Percentiles rank a stretch among this genome's conserved stretches.
Evolutionary conservation across 257 asterid species (phyloP).

Genomic region (Solanum verrucosum): DNA sequence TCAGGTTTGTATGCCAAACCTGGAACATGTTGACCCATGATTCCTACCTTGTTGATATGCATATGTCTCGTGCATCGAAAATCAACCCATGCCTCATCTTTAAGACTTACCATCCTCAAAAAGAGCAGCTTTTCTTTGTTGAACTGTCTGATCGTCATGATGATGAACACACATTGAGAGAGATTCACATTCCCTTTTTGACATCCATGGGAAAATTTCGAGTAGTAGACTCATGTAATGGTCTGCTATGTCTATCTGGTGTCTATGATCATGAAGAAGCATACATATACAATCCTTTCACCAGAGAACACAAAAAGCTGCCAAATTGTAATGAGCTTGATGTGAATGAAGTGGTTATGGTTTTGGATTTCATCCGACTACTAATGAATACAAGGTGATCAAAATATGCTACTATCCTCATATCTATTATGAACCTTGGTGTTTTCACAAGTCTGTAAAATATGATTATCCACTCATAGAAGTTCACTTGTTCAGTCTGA

Average conservation of each 20-base stretch:
- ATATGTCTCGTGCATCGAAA: constrained; percentile 7
- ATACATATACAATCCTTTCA: constrained; percentile 40
- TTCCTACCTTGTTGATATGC: constrained; percentile 12
- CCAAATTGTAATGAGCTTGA: constrained; percentile 13
- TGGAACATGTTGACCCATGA: constrained; percentile 15
- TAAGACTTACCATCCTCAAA: constrained; percentile 28
- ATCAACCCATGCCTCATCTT: constrained; percentile 17
- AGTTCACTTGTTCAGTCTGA: constrained; percentile 10
- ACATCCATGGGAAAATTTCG: constrained; percentile 25
- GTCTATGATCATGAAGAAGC: constrained; percentile 9
- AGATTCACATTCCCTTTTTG: constrained; percentile 22
- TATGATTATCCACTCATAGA: constrained; percentile 1
- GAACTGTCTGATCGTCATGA: constrained; percentile 9
- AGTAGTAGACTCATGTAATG: constrained; percentile 35
- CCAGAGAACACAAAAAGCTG: constrained; percentile 21
- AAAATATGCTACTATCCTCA: constrained; percentile 9
- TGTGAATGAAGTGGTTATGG: constrained; percentile 16
- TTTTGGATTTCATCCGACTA: constrained; percentile 24
- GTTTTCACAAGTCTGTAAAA: neutral
- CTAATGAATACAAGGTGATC: constrained; percentile 32
- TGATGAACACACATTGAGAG: neutral
- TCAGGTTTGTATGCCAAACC: constrained; percentile 25
- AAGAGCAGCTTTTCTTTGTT: constrained; percentile 30
- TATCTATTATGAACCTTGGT: neutral
- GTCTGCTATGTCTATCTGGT: constrained; percentile 26